Evolutionary conservation across 1,284 basidiomycete genomes (phyloP).

Genomic region (Boletus sp.): DNA sequence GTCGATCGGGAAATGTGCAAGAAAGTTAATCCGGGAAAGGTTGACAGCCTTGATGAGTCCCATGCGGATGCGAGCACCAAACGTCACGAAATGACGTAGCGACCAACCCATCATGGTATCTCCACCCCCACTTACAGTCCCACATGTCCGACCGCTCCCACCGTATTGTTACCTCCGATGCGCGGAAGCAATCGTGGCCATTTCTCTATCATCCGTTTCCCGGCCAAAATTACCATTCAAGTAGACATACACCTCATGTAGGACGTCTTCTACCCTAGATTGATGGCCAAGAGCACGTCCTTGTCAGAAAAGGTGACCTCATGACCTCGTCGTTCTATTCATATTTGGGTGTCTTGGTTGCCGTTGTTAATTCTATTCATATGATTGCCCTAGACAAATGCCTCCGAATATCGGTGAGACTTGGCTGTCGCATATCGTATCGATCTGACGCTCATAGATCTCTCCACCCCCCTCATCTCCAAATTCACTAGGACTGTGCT

Average conservation of each 20-base stretch:
- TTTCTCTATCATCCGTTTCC: no score
- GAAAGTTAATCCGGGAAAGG: not conserved
- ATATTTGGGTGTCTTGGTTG: not conserved
- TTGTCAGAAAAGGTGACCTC: not conserved
- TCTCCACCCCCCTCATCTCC: no score
- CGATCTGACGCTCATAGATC: no score
- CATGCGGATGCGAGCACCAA: not conserved
- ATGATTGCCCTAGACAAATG: not conserved
- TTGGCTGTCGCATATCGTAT: no score
- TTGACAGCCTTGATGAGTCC: no score
- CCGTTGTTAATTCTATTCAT: not conserved
- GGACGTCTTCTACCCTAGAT: not conserved
- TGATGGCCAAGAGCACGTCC: not conserved
- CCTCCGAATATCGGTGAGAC: no score
- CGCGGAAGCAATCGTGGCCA: not conserved
- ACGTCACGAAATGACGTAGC: conserved; percentile 2
- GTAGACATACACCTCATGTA: not conserved
- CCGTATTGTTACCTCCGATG: not conserved
- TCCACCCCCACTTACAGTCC: not conserved
- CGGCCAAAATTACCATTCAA: no score
- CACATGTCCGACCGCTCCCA: not conserved
- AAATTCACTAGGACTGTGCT: no score
- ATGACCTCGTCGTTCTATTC: not conserved
- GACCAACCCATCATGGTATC: not conserved
- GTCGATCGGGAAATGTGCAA: not conserved